Evolutionary conservation across 2,329 filamentous ascomycete species (phyloP), one percentile per base, ranked within the genome.

Genomic region (Berkeleyomyces rouxiae): DNA sequence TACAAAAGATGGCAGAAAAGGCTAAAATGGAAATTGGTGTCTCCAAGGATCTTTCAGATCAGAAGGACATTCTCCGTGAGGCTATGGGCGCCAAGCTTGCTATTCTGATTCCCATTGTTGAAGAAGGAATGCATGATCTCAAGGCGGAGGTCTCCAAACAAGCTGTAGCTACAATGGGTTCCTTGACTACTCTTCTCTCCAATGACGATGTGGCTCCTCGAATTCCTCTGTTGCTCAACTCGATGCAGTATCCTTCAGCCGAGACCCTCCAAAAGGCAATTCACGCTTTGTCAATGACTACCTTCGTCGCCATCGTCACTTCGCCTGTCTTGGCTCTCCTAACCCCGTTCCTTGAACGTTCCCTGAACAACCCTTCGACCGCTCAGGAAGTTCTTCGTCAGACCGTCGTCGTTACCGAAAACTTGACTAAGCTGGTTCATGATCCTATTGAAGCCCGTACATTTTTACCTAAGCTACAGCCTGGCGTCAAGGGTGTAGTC

Each of bases 381-480:
- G 81, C 88, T 3, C 93, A 99, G 73, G 93, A 99, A 76, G 91
- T 97, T 31, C 80, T 96, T 63, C 87, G 93, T 66, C 92, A 96
- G 76, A 96, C 93, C 2, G 90, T 95, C 39, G 90, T 99, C 62
- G 95, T 99, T 60, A 88, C 93, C 23, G 93, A 99, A 77, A 99
- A 99, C 76, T 78, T 99, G 77, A 99, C 93, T 65, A 97, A 96
- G 78, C 84, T 99, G 40, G 93, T 99, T 37, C 93, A 99, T 74
- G 91, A 86, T 72, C 93, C 93, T 11, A 84, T 96, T 65, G 93
- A 99, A 77, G 93, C 93, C 42, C 83, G 93, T 67, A 89, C 89
- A 63, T 99, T 99, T 80, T 76, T 99, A 71, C 93, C 93, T 60
- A 96, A 96, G 75, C 79, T 99, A 61, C 87, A 88, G 70, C 93